Conservation (phyloP, 2,329 filamentous ascomycete species). For the Exophiala spinifera region DNA sequence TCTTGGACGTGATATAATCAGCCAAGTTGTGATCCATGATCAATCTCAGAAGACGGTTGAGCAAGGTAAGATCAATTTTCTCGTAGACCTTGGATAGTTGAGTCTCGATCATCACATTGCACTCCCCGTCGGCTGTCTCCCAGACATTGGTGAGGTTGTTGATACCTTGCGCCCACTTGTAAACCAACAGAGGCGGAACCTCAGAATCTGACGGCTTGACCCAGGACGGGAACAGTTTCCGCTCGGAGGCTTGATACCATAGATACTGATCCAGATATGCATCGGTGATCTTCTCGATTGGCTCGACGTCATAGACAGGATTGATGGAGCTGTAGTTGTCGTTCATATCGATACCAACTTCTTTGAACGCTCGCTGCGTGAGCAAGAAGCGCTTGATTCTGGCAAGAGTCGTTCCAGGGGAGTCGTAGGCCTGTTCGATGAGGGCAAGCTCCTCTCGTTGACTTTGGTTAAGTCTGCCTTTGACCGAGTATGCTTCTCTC, state of each 20-base stretch:
- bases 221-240: slow-evolving; percentile 95
- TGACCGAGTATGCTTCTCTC: slow-evolving; percentile 94
- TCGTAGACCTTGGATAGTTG: slow-evolving; percentile 99
- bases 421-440: slow-evolving; percentile 98
- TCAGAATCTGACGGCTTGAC: slow-evolving; percentile 99
- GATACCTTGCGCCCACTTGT: slow-evolving; percentile 99
- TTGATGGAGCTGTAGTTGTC: slow-evolving; percentile 99
- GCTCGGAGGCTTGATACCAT: slow-evolving; percentile 98
- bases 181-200: slow-evolving; percentile 87
- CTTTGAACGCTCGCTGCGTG: slow-evolving; percentile 97
- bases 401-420: slow-evolving; percentile 90
- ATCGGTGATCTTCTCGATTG: slow-evolving; percentile 98
- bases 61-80: slow-evolving; percentile 93
- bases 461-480: slow-evolving; percentile 93
- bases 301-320: slow-evolving; percentile 97
- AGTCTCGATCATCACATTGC: slow-evolving; percentile 98
- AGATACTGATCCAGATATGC: slow-evolving; percentile 97
- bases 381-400: slow-evolving; percentile 96
- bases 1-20: slow-evolving; percentile 98
- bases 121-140: slow-evolving; percentile 90
- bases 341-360: slow-evolving; percentile 99
- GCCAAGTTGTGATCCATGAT: slow-evolving; percentile 99
- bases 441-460: slow-evolving; percentile 94
- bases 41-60: slow-evolving; percentile 86
- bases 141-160: slow-evolving; percentile 96